Base-by-base conservation (phyloP, 768 basidiomycete genomes). In the Piloderma croceum region DNA sequence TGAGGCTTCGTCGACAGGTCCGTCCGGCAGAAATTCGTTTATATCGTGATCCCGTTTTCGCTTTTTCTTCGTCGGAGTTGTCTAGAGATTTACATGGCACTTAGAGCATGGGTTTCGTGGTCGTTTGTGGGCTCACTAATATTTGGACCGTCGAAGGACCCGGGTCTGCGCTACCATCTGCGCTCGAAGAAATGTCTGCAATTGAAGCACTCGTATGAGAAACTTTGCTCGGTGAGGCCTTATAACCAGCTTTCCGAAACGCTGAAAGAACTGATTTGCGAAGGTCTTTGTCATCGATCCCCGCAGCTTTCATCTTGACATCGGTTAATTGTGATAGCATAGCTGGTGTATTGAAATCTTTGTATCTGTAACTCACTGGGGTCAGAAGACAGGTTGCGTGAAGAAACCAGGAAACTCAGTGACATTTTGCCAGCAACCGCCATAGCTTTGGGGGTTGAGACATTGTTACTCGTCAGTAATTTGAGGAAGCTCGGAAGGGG, bases 391-490 rank as follows among this genome's bases (percentile, higher is more conserved):
- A 32, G 20, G 45, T 33, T 23, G 34, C 41, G 13, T 22, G 29
- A 29, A 20, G 35, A 13, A 33, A 7, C 10, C 24, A 12, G 17
- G 23, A 40, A 24, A 34, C 10, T 7, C 35, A 60, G 73, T 43
- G 43, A 84, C 85, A 84, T 68, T 71, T 85, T 86, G 42, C 73
- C 71, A 25, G 86, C 74, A 19, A 84, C 59, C 11, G 68, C 61
- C 71, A 91, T 88, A 11, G 87, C 84, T 47, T 81, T 78, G 24
- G 69, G 53, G 40, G 83, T 67, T 1, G 79, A 60, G 1, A 88
- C 58, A 52, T 72, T 68, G 43, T 75, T 73, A 34, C 52, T 64
- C 6, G 81, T 79, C 19, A 89, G 63, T 9, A 82, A 47, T 57
- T 87, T 80, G 19, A 90, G 64, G 52, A 83, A 88, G 17, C 64